Percentiles rank a stretch among this genome's conserved stretches.
phyloP scores from a whole-genome alignment of 2,329 filamentous ascomycete species.

The Pseudopithomyces maydicus region DNA sequence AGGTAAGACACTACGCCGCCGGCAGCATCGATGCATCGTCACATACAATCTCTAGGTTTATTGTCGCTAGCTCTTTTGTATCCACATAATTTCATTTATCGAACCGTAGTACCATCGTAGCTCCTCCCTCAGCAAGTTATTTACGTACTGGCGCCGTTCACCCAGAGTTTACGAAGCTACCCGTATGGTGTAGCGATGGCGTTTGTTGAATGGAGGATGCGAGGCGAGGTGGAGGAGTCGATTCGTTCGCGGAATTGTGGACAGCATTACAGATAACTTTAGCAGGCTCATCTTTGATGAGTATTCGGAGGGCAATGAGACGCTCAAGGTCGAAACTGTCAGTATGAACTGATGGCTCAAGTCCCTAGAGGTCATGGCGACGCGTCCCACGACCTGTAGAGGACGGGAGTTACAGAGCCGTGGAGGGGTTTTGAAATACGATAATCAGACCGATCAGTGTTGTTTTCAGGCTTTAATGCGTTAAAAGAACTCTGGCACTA shows the following conservation, averaged over 20 bases:
- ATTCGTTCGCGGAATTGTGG: slow-evolving; percentile 44
- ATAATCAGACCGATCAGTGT: too few species aligned
- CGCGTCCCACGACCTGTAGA: too few species aligned
- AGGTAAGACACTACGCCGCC: too few species aligned
- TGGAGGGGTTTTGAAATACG: too few species aligned
- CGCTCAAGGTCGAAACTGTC: slow-evolving; percentile 17
- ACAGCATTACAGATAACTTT: slow-evolving; percentile 31
- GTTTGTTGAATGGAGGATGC: slow-evolving; percentile 32
- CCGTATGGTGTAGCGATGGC: slow-evolving; percentile 15
- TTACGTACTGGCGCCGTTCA: slow-evolving; percentile 8
- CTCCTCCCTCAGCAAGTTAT: slow-evolving; percentile 19
- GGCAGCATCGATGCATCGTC: too few species aligned
- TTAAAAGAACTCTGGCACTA: too few species aligned
- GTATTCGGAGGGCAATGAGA: slow-evolving; percentile 3
- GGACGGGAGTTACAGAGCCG: too few species aligned
- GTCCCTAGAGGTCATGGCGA: slow-evolving; percentile 20
- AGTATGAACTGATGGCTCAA: slow-evolving; percentile 19
- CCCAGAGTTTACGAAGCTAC: slow-evolving; percentile 12
- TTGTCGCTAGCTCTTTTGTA: neutral
- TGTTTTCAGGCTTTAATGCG: too few species aligned
- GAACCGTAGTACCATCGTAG: slow-evolving; percentile 6
- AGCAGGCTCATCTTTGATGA: slow-evolving; percentile 12
- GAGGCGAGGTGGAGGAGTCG: slow-evolving; percentile 38
- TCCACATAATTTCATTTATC: neutral
- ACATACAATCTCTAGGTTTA: neutral